Percentiles rank a stretch among this genome's conserved stretches.
phyloP scores from a whole-genome alignment of 2,329 filamentous ascomycete species.

The Fusarium subtropicale region DNA sequence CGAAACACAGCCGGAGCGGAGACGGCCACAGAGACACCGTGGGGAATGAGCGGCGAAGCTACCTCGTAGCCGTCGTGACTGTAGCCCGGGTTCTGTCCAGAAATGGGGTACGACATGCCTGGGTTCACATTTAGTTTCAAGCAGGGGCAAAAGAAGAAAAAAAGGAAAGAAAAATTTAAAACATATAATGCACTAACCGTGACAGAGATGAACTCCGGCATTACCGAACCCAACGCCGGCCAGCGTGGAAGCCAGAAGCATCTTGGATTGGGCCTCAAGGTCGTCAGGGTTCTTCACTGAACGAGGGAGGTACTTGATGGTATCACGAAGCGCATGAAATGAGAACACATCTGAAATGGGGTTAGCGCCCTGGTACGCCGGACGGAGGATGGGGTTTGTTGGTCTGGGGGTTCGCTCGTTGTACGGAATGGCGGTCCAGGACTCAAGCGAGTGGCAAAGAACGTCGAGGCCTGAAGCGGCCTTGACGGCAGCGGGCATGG shows the following conservation, averaged over 20 bases:
- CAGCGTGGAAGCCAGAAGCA: constrained; percentile 93
- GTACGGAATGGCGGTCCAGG: constrained; percentile 97
- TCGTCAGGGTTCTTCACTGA: constrained; percentile 91
- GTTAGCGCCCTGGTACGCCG: constrained; percentile 96
- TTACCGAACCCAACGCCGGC: constrained; percentile 98
- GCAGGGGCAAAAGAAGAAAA: constrained; percentile 1
- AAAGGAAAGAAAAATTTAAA: too few relatives aligned
- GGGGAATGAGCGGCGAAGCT: constrained; percentile 83
- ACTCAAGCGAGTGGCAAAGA: constrained; percentile 93
- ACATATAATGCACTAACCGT: constrained; percentile 60
- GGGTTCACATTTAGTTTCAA: constrained; percentile 25
- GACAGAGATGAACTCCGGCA: constrained; percentile 87
- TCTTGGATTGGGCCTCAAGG: constrained; percentile 90
- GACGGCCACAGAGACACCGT: constrained; percentile 95
- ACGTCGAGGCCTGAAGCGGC: constrained; percentile 93
- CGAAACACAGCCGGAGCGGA: constrained; percentile 93
- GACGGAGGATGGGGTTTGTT: constrained; percentile 87
- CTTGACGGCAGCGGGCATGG: constrained; percentile 95
- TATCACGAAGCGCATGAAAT: constrained; percentile 82
- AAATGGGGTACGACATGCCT: constrained; percentile 98
- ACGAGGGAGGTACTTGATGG: constrained; percentile 91
- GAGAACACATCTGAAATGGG: constrained; percentile 98
- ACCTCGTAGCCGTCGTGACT: constrained; percentile 89
- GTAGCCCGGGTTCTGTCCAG: constrained; percentile 91
- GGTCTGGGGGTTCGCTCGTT: constrained; percentile 86